Percentiles rank a stretch among this genome's conserved stretches.
Conservation (phyloP, 2,329 filamentous ascomycete genomes). For the Cercospora sp. region DNA sequence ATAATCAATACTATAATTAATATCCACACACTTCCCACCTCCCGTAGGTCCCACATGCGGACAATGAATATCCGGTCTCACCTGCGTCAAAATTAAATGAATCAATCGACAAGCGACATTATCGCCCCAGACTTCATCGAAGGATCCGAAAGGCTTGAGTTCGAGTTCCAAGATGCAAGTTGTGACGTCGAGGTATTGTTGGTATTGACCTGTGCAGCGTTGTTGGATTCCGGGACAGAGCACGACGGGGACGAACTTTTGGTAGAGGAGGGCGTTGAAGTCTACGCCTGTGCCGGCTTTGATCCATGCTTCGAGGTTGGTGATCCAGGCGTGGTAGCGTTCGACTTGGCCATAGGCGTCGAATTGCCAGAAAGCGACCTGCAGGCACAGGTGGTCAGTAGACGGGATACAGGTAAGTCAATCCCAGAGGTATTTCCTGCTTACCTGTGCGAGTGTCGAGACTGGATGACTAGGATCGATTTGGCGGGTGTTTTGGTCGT, state of each 20-base stretch:
- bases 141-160: conserved; percentile 44
- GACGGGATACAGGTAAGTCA: no score
- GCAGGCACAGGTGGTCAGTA: no score
- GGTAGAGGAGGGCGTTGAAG: conserved; percentile 35
- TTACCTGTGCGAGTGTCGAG: conserved; percentile 24
- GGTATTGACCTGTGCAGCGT: conserved; percentile 42
- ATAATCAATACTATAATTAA: conserved; percentile 34
- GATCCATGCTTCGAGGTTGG: conserved; percentile 45
- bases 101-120: conserved; percentile 48
- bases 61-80: conserved; percentile 36
- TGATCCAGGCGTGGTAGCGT: conserved; percentile 50
- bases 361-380: conserved; percentile 51
- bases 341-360: conserved; percentile 47
- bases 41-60: conserved; percentile 38
- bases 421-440: neutral
- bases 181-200: conserved; percentile 39
- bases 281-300: conserved; percentile 31
- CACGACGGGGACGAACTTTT: conserved; percentile 37
- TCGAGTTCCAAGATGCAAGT: conserved; percentile 41
- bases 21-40: conserved; percentile 33
- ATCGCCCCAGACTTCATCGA: conserved; percentile 49
- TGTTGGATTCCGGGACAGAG: conserved; percentile 43
- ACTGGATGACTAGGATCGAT: conserved; percentile 18
- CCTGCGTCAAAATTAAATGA: conserved; percentile 43
- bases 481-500: conserved; percentile 15